Conservation (phyloP, 2,329 filamentous ascomycete genomes). For the Venturia asperata region DNA sequence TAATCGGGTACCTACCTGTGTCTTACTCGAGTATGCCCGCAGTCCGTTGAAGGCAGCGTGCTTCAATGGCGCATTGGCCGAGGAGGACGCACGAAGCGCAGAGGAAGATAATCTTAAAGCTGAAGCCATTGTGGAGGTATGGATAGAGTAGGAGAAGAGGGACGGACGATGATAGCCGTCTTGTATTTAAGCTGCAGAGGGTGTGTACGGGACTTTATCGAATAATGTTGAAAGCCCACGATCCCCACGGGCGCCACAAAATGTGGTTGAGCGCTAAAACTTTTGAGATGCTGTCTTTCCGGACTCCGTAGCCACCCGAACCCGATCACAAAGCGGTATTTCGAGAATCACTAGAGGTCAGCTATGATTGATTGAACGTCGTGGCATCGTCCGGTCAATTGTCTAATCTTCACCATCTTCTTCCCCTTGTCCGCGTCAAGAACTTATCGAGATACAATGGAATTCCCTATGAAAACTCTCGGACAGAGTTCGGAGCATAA, state of each 20-base stretch:
- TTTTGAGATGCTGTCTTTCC: constrained; percentile 9
- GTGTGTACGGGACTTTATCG: neutral
- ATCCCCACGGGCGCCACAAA: constrained; percentile 7
- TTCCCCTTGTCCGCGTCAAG: neutral
- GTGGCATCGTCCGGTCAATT: neutral
- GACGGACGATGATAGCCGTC: constrained; percentile 29
- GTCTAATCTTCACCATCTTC: neutral
- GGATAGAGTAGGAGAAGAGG: constrained; percentile 24
- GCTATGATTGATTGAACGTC: neutral
- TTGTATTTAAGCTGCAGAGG: neutral
- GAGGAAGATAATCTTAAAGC: constrained; percentile 73
- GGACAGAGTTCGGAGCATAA: constrained; percentile 9
- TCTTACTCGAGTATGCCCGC: constrained; percentile 90
- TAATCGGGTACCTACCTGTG: constrained; percentile 55
- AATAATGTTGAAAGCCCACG: constrained; percentile 9
- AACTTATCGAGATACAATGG: neutral
- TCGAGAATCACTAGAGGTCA: neutral
- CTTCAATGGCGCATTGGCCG: constrained; percentile 56
- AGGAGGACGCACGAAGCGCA: constrained; percentile 69
- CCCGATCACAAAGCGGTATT: neutral
- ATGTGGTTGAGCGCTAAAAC: neutral
- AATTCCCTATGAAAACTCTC: neutral
- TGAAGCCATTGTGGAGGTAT: constrained; percentile 63
- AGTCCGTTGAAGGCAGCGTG: constrained; percentile 70
- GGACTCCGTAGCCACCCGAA: constrained; percentile 8